Percentiles rank a stretch among this genome's conserved stretches.
phyloP scores from a whole-genome alignment of 768 basidiomycete genomes.

The Tephrocybe sp. region DNA sequence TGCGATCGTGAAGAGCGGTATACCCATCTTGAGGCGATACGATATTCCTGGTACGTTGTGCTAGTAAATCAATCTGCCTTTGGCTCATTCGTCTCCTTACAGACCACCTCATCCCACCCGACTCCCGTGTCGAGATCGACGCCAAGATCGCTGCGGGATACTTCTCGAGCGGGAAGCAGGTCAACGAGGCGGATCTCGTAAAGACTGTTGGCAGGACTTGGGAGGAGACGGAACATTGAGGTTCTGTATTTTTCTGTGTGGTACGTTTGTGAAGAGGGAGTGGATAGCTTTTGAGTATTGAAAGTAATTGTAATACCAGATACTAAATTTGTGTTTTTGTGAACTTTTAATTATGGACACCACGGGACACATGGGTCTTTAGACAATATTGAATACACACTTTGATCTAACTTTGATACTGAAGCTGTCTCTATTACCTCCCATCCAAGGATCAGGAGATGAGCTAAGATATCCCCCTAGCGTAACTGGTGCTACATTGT shows the following conservation, averaged over 20 bases:
- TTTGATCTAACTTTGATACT: too few species aligned
- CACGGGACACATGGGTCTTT: too few species aligned
- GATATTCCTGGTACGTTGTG: constrained; percentile 72
- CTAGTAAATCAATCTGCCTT: background rate
- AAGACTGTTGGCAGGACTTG: constrained; percentile 88
- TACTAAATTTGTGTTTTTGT: too few species aligned
- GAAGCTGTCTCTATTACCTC: too few species aligned
- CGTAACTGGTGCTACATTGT: too few species aligned
- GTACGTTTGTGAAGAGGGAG: too few species aligned
- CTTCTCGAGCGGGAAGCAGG: constrained; percentile 76
- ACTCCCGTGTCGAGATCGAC: constrained; percentile 92
- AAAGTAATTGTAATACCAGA: too few species aligned
- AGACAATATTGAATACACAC: too few species aligned
- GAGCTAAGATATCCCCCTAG: too few species aligned
- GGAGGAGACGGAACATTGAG: constrained; percentile 86
- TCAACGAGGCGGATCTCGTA: constrained; percentile 76
- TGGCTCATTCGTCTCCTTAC: constrained; percentile 5
- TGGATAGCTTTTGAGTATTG: too few species aligned
- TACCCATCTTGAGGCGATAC: constrained; percentile 77
- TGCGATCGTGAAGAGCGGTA: constrained; percentile 88
- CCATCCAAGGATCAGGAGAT: too few species aligned
- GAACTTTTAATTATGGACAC: too few species aligned
- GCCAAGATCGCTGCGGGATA: constrained; percentile 96
- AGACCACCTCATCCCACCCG: constrained; percentile 88
- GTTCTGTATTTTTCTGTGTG: background rate